Conservation (phyloP, 2,329 filamentous ascomycete species). For the Colletotrichum phormii region DNA sequence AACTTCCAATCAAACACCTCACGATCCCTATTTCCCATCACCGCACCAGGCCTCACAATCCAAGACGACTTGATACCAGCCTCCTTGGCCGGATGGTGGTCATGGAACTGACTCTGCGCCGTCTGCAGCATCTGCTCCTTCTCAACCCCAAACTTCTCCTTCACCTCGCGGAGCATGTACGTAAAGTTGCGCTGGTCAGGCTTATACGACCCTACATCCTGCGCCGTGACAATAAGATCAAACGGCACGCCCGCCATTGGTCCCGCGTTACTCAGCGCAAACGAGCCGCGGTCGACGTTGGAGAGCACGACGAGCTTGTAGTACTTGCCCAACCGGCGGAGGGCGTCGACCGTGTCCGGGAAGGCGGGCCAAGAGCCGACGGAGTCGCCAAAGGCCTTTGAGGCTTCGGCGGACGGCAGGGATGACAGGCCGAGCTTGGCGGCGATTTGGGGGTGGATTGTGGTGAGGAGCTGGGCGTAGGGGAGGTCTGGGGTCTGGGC, state of each 20-base stretch:
- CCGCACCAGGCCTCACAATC: conserved; percentile 64
- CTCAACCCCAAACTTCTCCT: conserved; percentile 65
- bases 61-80: conserved; percentile 69
- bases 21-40: conserved; percentile 55
- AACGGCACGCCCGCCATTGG: conserved; percentile 63
- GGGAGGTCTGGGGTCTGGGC: conserved; percentile 63
- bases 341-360: conserved; percentile 66
- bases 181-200: conserved; percentile 74
- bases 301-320: conserved; percentile 70
- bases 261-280: conserved; percentile 55
- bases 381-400: conserved; percentile 61
- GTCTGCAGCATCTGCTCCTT: conserved; percentile 71
- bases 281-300: conserved; percentile 67
- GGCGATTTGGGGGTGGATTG: conserved; percentile 59
- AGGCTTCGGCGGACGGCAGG: conserved; percentile 50
- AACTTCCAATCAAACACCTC: conserved; percentile 66
- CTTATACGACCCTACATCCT: conserved; percentile 80
- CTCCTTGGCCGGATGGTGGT: conserved; percentile 73
- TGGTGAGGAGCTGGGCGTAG: conserved; percentile 70
- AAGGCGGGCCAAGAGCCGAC: conserved; percentile 70
- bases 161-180: conserved; percentile 68
- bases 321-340: conserved; percentile 58
- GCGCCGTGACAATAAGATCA: conserved; percentile 74
- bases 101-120: conserved; percentile 77
- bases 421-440: conserved; percentile 51